Evolutionary conservation across 768 basidiomycete species (phyloP).

Genomic region (Boletus rufocinnamomeus): DNA sequence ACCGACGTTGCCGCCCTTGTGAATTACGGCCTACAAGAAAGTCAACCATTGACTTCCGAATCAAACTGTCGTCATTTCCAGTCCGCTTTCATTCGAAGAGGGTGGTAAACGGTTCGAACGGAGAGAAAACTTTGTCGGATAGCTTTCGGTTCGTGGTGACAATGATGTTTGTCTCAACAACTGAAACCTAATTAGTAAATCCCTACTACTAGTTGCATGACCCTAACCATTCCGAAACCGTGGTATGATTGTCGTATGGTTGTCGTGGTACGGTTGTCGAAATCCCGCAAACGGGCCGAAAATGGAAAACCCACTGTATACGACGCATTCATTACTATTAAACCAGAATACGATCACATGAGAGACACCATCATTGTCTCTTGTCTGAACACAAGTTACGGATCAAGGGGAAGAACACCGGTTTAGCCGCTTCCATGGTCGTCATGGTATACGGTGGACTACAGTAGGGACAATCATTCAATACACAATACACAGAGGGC

Average conservation of each 20-base stretch:
- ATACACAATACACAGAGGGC: background rate
- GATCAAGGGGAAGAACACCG: background rate
- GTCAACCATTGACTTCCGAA: background rate
- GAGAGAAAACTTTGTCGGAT: slow-evolving; percentile 3
- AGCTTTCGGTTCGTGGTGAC: slow-evolving; percentile 4
- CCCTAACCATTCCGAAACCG: background rate
- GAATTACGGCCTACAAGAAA: too few relatives aligned
- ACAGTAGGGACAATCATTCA: background rate
- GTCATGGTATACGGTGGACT: background rate
- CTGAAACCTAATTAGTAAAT: too few relatives aligned
- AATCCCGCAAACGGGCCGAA: background rate
- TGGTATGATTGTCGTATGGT: slow-evolving; percentile 1
- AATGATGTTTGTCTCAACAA: background rate
- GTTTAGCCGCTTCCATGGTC: background rate
- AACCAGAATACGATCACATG: slow-evolving; percentile 2
- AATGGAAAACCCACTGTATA: background rate
- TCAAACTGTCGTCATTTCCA: background rate
- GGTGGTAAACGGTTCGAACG: background rate
- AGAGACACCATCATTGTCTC: slow-evolving; percentile 1
- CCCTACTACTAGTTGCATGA: background rate
- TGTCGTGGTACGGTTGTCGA: background rate
- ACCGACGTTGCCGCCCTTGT: too few relatives aligned
- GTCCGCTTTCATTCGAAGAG: slow-evolving; percentile 1
- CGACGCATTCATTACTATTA: slow-evolving; percentile 5
- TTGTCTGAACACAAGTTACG: slow-evolving; percentile 4